Conservation (phyloP, 2,329 filamentous ascomycete genomes). For the Ophiostoma piceae region DNA sequence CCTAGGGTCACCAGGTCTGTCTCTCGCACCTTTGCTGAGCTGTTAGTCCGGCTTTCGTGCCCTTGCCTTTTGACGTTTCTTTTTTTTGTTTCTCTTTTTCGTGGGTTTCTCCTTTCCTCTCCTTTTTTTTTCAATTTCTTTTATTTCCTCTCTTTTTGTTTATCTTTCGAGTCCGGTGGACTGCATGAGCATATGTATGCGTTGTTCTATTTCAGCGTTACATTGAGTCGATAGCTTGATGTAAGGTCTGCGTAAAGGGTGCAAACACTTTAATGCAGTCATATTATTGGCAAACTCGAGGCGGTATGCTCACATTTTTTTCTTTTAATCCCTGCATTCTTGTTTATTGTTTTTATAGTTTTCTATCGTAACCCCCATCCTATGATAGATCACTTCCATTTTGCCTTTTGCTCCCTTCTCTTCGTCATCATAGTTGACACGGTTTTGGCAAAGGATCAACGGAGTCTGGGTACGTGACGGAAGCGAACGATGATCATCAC, state of each 20-base stretch:
- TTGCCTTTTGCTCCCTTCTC: neutral
- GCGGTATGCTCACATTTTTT: neutral
- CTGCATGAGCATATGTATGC: constrained; percentile 10
- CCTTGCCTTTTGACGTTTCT: neutral
- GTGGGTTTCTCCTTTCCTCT: neutral
- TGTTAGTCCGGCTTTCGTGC: neutral
- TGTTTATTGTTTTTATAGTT: no score
- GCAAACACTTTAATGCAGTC: neutral
- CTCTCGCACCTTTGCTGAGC: neutral
- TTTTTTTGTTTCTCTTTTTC: neutral
- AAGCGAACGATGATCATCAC: neutral
- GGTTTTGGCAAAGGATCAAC: neutral
- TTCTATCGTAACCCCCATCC: neutral
- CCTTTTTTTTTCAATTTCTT: neutral
- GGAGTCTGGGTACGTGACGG: neutral
- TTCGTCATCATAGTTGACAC: neutral
- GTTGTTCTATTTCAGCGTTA: constrained; percentile 11
- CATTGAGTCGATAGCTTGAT: constrained; percentile 6
- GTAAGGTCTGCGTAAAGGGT: neutral
- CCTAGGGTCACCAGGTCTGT: neutral
- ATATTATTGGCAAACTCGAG: neutral
- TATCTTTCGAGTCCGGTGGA: neutral
- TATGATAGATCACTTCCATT: neutral
- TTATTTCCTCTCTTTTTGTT: neutral
- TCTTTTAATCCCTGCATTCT: neutral